Base-by-base conservation (phyloP, 2,329 filamentous ascomycete species). In the Onygena corvina region DNA sequence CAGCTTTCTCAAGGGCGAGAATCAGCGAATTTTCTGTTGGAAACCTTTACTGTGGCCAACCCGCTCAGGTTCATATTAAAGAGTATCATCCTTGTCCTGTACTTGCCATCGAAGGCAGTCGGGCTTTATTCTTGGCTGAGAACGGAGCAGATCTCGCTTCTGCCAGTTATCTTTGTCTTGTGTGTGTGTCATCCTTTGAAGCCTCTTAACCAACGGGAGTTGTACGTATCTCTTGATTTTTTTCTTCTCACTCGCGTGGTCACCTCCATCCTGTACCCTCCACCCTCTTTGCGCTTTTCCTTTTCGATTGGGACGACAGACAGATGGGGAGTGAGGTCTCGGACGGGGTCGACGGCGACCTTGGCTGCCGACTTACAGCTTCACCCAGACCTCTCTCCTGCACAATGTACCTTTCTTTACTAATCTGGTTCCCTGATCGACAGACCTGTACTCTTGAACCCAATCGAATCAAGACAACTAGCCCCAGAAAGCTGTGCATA, bases 361-460 rank as follows among this genome's bases (percentile, higher is more conserved):
- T 12, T 11, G n/a, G 16, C n/a, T 18, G 18, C 11, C 20, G 7
- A 33, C 40, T 18, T 16, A 20, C 42, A 46, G n/a, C 42, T 27
- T 20, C 36, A n/a, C 30, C 30, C 4, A 29, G 16, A n/a, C 16
- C 12, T 5, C 23, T 30, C 42, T 20, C 25, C 30, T 18, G 5
- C 8, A 11, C 14, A 20, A 47, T 47, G 45, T 47, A 47, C 45
- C 14, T 47, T 54, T 57, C 50, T 51, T 58, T 67, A 60, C 67
- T 69, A 69, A 69, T 69, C 54, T 54, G 58, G 58, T 49, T 48
- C 57, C 52, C 62, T 61, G 50, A 51, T 54, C 55, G 60, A 59
- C 65, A 69, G 67, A 68, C 64, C 66, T 68, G 66, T 68, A 67
- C 63, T 64, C 62, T 64, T 68, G 57, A 58, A 56, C 34, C 56